Conservation (phyloP, 306 rosid genomes). For the Albizia julibrissin region DNA sequence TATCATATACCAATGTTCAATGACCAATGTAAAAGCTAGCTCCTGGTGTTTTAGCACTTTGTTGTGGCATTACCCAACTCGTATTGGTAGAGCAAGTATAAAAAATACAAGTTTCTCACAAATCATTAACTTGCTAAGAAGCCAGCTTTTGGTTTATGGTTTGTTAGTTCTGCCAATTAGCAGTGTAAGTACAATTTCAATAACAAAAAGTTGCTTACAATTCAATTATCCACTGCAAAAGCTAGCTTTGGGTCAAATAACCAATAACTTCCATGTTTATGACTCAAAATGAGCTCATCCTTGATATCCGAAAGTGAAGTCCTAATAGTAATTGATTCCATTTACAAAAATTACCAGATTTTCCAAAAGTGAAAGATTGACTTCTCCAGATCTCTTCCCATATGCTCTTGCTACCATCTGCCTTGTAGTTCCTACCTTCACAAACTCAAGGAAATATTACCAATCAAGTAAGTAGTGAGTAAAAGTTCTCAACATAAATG, state of each 20-base stretch:
- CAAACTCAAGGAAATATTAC: conserved; percentile 36
- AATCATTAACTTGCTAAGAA: conserved; percentile 18
- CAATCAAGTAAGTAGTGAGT: conserved; percentile 40
- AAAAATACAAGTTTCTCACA: conserved; percentile 13
- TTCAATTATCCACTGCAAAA: conserved; percentile 13
- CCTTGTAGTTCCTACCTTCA: conserved; percentile 92
- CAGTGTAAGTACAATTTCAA: conserved; percentile 24
- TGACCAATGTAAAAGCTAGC: neutral
- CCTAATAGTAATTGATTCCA: conserved; percentile 10
- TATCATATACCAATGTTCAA: conserved; percentile 26
- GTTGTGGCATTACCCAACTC: conserved; percentile 14
- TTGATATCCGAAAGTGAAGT: conserved; percentile 10
- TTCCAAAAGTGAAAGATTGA: conserved; percentile 75
- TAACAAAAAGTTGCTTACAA: conserved; percentile 9
- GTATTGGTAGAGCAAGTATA: conserved; percentile 2
- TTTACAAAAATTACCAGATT: conserved; percentile 68
- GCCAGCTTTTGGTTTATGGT: neutral
- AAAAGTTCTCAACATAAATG: conserved; percentile 25
- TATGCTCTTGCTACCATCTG: conserved; percentile 71
- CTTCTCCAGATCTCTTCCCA: conserved; percentile 88
- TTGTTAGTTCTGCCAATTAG: neutral
- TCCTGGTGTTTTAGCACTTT: neutral
- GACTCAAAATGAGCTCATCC: conserved; percentile 4
- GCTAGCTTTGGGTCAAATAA: conserved; percentile 16
- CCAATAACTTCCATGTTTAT: conserved; percentile 21